Conservation (phyloP, 83 land plant genomes). For the Picea abies region DNA sequence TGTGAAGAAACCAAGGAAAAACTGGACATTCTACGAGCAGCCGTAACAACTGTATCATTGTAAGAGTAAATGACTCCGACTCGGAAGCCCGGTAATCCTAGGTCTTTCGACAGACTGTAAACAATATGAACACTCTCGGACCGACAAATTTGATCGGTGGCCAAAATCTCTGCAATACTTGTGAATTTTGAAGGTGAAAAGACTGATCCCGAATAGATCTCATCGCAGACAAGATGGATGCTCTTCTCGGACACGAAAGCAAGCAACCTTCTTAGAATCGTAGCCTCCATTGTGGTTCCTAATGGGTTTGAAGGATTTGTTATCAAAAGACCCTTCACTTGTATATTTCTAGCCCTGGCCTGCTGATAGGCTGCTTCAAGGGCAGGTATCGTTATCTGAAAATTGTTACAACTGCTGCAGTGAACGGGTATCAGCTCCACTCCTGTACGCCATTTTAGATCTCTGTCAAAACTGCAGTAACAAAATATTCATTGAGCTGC, state of each 20-base stretch:
- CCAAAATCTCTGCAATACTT: constrained; percentile 43
- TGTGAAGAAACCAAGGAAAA: too few species aligned
- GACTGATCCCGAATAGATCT: constrained; percentile 52
- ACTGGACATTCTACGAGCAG: constrained; percentile 9
- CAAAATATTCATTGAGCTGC: too few species aligned
- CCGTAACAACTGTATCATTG: constrained; percentile 38
- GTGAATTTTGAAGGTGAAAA: constrained; percentile 25
- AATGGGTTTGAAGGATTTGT: too few species aligned
- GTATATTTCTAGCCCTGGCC: too few species aligned
- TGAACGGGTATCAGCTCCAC: constrained; percentile 44
- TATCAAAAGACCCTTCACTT: not conserved
- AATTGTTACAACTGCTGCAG: constrained; percentile 26
- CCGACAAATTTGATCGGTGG: constrained; percentile 8
- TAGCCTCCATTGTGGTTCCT: not conserved
- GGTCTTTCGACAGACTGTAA: constrained; percentile 3
- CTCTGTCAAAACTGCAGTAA: not conserved
- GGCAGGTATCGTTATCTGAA: not conserved
- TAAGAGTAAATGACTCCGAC: constrained; percentile 27
- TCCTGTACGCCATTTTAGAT: constrained; percentile 45
- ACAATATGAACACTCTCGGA: constrained; percentile 37
- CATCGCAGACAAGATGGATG: constrained; percentile 23
- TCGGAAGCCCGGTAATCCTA: too few species aligned
- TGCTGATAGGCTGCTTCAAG: too few species aligned
- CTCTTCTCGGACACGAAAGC: not conserved
- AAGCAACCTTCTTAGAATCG: not conserved